Base-by-base conservation (phyloP, 306 rosid genomes). In the Dryas alaskensis region DNA sequence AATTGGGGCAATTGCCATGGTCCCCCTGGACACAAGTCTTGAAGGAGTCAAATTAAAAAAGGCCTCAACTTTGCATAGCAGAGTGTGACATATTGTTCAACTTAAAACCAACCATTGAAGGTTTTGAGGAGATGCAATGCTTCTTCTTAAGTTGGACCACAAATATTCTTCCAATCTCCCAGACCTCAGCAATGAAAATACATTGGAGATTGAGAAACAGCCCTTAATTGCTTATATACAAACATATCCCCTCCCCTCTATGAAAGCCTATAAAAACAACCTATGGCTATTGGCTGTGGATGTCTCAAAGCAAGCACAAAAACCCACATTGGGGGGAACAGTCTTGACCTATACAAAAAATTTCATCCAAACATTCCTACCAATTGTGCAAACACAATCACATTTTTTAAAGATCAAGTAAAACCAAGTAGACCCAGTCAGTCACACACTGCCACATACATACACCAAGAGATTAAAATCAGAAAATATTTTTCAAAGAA, bases 1-100 rank as follows among this genome's bases (percentile, higher is more conserved):
- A 76, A 49, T 3, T 72, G 72, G 73, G 73, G 55, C 74, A 80
- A 62, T 19, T 76, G 69, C 72, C 67, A 73, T 70, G 69, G 85
- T 79, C 70, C 75, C 10, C 83, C 64, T 50, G 70, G 78, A 63
- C 76, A 81, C 78, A 57, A 57, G 64, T 80, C 73, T 78, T 57
- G 76, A 62, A 65, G 43, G 65, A 55, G 79, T 46, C 60, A 67
- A 83, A 31, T 31, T 31, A 31, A 31, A 31, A 54, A 73, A 76
- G 22, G 73, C 60, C 73, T 76, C 72, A 5, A 74, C 50, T 70
- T 73, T 65, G 76, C 73, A 69, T 76, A 51, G 59, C 79, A 80
- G 6, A 67, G 53, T 39, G 44, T 31, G 73, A 78, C 78, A 45
- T 69, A 31, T 44, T 76, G 78, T 76, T 76, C 22, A 44, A 17